These are phyloP conservation scores for Nicotiana attenuata DNA, from an alignment of 257 asterid species.

Conservation along the genomic window DNA sequence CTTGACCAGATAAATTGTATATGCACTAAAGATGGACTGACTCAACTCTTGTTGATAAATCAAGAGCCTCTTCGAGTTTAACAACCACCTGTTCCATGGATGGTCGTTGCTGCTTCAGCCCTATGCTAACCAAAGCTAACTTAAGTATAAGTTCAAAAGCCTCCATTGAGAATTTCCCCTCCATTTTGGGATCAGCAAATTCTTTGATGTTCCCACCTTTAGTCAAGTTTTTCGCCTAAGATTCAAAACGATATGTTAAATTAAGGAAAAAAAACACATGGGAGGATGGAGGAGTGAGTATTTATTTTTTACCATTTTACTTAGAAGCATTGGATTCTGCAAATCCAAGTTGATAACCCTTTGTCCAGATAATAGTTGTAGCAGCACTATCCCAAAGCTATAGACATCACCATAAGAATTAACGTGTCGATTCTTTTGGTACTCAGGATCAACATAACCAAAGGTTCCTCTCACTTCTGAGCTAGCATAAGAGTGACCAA, in stretches of 20 bases:
- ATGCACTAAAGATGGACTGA: constrained; percentile 21
- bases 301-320: constrained; percentile 47
- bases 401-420: constrained; percentile 75
- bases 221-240: constrained; percentile 55
- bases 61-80: constrained; percentile 45
- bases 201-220: constrained; percentile 48
- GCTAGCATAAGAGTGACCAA: constrained; percentile 68
- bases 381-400: constrained; percentile 69
- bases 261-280: background rate
- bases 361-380: constrained; percentile 72
- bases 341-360: constrained; percentile 58
- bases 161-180: constrained; percentile 46
- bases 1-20: background rate
- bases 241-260: background rate
- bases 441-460: constrained; percentile 88
- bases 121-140: constrained; percentile 56
- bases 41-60: constrained; percentile 27
- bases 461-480: constrained; percentile 85
- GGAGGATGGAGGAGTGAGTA: background rate
- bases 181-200: constrained; percentile 66
- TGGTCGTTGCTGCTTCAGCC: constrained; percentile 65
- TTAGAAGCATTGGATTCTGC: constrained; percentile 54
- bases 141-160: constrained; percentile 45
- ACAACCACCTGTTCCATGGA: constrained; percentile 54
- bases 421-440: constrained; percentile 62